Evolutionary conservation across 768 basidiomycete genomes (phyloP), one percentile per base, ranked within the genome.

Genomic region (Dentipellis fragilis): DNA sequence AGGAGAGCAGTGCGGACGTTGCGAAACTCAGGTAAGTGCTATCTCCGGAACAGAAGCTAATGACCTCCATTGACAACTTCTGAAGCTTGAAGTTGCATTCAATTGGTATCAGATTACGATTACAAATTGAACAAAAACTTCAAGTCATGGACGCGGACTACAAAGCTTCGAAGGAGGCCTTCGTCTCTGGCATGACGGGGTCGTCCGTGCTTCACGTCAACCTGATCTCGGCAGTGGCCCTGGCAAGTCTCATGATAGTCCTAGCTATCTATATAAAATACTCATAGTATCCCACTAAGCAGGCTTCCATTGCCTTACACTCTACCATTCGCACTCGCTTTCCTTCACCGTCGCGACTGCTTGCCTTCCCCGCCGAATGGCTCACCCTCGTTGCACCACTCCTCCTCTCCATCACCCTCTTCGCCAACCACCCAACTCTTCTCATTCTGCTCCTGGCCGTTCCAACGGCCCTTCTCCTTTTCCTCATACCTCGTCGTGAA

Each of bases 121-220:
- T n/a, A n/a, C n/a, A n/a, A n/a, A n/a, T n/a, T 29, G 29, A 29
- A 29, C 29, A 3, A 3, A 29, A 29, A 6, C 29, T 29, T 29
- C 6, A 29, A 29, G 29, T 29, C 29, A 45, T 45, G 42, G 17
- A 54, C 34, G 36, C 39, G 36, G 58, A 52, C 47, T 94, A 94
- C 77, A 93, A 90, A 67, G 61, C 74, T 8, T 80, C 77, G 9
- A 95, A 95, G 68, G 88, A 91, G 71, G 80, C 79, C 0, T 95
- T 93, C 64, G 85, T 92, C 39, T 83, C 89, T 7, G 80, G 82
- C 39, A 80, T 76, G 69, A 76, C 75, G 1, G 93, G 93, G 1
- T 86, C 87, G 0, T 79, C 83, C 2, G 73, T 93, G 3, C 65
- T 65, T 1, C 81, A 85, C 63, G 73, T 93, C 62, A 89, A 91